Evolutionary conservation across 345 rosid genomes (phyloP).

Genomic region (Cardamine chenopodiifolia): DNA sequence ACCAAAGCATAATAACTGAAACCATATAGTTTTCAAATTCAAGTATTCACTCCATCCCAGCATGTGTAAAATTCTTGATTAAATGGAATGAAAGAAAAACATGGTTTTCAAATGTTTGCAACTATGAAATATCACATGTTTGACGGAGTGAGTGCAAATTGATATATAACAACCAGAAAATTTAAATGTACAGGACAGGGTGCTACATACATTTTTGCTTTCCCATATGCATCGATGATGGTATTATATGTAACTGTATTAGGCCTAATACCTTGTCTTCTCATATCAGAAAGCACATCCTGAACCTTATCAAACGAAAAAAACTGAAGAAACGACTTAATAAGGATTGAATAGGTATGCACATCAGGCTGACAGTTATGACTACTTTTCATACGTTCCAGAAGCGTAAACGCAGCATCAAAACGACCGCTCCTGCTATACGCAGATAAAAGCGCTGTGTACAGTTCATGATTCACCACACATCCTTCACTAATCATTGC

Average conservation of each 20-base stretch:
- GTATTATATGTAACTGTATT: constrained; percentile 81
- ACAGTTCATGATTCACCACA: constrained; percentile 62
- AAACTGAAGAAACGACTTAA: constrained; percentile 85
- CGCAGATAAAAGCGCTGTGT: constrained; percentile 79
- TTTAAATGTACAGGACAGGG: neutral
- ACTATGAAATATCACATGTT: constrained; percentile 6
- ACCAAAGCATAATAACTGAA: constrained; percentile 14
- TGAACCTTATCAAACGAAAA: constrained; percentile 64
- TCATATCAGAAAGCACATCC: constrained; percentile 76
- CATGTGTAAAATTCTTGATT: neutral
- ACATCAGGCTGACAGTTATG: constrained; percentile 78
- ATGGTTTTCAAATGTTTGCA: neutral
- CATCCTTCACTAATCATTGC: constrained; percentile 81
- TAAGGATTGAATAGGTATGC: constrained; percentile 88
- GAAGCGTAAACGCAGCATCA: constrained; percentile 64
- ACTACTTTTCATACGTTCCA: constrained; percentile 75
- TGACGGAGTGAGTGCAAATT: constrained; percentile 9
- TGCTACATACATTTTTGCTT: constrained; percentile 66
- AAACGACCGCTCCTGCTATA: constrained; percentile 76
- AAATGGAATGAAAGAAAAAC: neutral
- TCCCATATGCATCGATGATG: constrained; percentile 85
- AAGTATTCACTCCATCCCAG: constrained; percentile 9
- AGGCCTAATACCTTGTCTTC: constrained; percentile 63
- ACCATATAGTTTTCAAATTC: constrained; percentile 36
- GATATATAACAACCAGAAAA: neutral